A percentile compares a stretch with the other conserved stretches of the same genome.
phyloP scores from a whole-genome alignment of 176 grass and related monocot genomes.

The Lolium rigidum region DNA sequence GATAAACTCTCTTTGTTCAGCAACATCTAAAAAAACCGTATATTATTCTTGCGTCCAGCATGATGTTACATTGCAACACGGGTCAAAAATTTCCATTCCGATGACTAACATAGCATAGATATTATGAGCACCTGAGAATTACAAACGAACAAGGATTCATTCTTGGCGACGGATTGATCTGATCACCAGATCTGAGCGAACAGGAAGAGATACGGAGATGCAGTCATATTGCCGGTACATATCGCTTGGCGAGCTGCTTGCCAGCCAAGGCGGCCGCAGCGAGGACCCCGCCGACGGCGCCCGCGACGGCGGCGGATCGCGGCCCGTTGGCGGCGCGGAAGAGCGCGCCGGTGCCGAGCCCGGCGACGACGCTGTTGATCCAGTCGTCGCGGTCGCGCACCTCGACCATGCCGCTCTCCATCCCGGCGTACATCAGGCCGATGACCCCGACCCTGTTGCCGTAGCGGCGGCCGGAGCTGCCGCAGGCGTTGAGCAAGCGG shows the following conservation, averaged over 20 bases:
- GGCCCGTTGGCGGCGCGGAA: too few species aligned
- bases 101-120: slow-evolving; percentile 26
- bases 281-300: too few species aligned
- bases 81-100: slow-evolving; percentile 10
- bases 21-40: slow-evolving; percentile 27
- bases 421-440: too few species aligned
- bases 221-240: slow-evolving; percentile 66
- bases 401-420: too few species aligned
- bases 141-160: not conserved
- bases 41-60: slow-evolving; percentile 5
- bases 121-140: slow-evolving; percentile 21
- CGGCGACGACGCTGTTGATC: too few species aligned
- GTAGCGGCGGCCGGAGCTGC: too few species aligned
- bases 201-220: slow-evolving; percentile 11
- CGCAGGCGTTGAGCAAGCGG: slow-evolving; percentile 69
- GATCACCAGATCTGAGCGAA: slow-evolving; percentile 23
- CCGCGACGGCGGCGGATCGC: too few species aligned
- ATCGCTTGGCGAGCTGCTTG: slow-evolving; percentile 82
- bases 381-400: too few species aligned
- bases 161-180: slow-evolving; percentile 28
- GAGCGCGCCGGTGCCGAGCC: too few species aligned
- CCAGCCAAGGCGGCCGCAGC: slow-evolving; percentile 32
- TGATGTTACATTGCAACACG: slow-evolving; percentile 35
- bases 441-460: too few species aligned
- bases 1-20: slow-evolving; percentile 22